A percentile compares a stretch with the other conserved stretches of the same genome.
phyloP scores from a whole-genome alignment of 768 basidiomycete species.

The Tricholoma bakamatsutake region DNA sequence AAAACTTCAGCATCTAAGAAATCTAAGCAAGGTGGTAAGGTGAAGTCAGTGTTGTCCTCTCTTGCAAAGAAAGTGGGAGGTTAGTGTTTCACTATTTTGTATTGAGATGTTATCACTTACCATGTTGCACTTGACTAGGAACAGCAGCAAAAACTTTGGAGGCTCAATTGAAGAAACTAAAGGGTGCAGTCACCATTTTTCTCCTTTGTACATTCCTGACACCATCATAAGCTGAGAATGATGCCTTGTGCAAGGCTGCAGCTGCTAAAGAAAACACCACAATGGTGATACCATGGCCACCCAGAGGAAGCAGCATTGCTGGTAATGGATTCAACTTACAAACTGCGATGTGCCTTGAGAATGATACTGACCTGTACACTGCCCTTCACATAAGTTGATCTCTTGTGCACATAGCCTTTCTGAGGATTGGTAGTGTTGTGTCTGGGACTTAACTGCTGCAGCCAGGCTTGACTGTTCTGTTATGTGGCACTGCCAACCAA shows the following conservation, averaged over 20 bases:
- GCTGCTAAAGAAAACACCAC: neutral
- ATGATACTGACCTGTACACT: neutral
- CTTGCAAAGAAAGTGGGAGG: neutral
- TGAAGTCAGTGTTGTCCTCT: neutral
- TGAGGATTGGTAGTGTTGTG: neutral
- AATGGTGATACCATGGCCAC: neutral
- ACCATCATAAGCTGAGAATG: neutral
- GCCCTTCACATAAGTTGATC: neutral
- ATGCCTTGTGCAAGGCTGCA: neutral
- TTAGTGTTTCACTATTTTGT: neutral
- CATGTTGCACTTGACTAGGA: neutral
- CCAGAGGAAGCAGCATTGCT: neutral
- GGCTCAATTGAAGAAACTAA: slow-evolving; percentile 1
- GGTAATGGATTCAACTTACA: neutral
- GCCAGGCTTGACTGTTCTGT: neutral
- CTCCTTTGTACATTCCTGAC: neutral
- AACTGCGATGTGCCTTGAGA: neutral
- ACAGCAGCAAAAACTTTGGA: neutral
- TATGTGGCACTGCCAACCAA: neutral
- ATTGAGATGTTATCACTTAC: neutral
- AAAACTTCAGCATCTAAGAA: neutral
- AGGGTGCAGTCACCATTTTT: neutral
- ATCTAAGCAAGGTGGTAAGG: neutral
- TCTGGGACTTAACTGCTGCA: neutral
- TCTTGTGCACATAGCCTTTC: neutral